Evolutionary conservation across 305 asterid species (phyloP), one percentile per base, ranked within the genome.

Genomic region (Euphrasia arctica): DNA sequence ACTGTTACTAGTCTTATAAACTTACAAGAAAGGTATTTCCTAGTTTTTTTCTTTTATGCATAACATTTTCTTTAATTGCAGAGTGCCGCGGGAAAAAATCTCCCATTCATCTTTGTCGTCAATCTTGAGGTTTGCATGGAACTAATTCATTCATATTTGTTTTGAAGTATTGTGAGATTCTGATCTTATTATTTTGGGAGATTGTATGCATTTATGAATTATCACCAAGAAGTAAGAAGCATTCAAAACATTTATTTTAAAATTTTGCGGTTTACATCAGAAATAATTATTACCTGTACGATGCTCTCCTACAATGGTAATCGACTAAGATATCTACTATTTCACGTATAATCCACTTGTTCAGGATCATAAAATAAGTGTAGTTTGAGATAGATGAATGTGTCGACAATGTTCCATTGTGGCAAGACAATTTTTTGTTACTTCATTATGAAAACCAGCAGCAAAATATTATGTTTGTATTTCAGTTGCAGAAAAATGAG

Each of bases 81-180:
- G 99, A 85, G 95, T 70, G 88, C 69, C 36, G 84, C 85, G 34
- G 98, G 97, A 65, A 90, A 83, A 79, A 85, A 80, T 68, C 79
- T 81, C 74, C 99, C 99, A n/a, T 88, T 94, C 74, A 62, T 91
- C 74, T 78, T 94, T 12, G 69, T 91, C 73, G 72, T 94, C 69
- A 94, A 94, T 75, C 99, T 94, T 72, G 82, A 82, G 98, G 99
- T 91, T 74, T 60, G 79, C 58, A 66, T 61, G 25, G 18, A 50
- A 58, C 28, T 62, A 61, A 15, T 51, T 54, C 42, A 68, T 49
- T 28, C 22, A 28, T 22, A 57, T 62, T 27, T 15, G 36, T 22
- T 66, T 55, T 48, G 61, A 4, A 41, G 29, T 68, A 28, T 56
- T 51, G 51, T 58, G 36, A 62, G 59, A 18, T 65, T 29, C 59